Conservation (phyloP, 2,329 filamentous ascomycete genomes). For the Fonsecaea erecta region DNA sequence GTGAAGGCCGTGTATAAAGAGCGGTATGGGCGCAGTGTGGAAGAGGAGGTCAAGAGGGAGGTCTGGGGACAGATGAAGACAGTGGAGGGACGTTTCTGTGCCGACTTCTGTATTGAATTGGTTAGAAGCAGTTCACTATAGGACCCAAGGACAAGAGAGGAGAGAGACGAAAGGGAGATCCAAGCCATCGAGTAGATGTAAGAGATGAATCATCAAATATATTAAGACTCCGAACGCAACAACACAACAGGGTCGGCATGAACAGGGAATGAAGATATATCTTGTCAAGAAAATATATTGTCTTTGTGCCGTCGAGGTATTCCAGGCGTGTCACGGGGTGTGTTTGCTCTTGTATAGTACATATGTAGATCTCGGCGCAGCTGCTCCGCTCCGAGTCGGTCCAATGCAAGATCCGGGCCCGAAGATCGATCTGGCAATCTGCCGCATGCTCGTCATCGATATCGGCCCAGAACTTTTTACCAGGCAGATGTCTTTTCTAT, state of each 20-base stretch:
- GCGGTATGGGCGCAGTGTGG: constrained; percentile 74
- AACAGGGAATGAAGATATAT: too few species aligned
- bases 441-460: constrained; percentile 18
- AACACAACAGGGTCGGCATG: too few species aligned
- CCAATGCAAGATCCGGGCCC: background rate
- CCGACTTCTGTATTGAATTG: constrained; percentile 36
- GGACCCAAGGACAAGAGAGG: background rate
- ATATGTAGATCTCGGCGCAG: background rate
- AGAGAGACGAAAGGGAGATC: too few species aligned
- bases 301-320: too few species aligned
- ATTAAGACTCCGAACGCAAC: too few species aligned
- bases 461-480: background rate
- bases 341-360: too few species aligned
- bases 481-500: constrained; percentile 20
- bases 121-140: constrained; percentile 25
- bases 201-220: background rate
- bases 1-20: constrained; percentile 80
- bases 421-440: constrained; percentile 7
- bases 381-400: too few species aligned
- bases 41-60: constrained; percentile 77
- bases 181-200: too few species aligned
- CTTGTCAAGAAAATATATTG: too few species aligned
- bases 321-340: too few species aligned
- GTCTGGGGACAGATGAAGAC: constrained; percentile 61
- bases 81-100: constrained; percentile 33